Evolutionary conservation across 148 eudicot species (phyloP), one percentile per base, ranked within the genome.

Genomic region (Rhododendron molle): DNA sequence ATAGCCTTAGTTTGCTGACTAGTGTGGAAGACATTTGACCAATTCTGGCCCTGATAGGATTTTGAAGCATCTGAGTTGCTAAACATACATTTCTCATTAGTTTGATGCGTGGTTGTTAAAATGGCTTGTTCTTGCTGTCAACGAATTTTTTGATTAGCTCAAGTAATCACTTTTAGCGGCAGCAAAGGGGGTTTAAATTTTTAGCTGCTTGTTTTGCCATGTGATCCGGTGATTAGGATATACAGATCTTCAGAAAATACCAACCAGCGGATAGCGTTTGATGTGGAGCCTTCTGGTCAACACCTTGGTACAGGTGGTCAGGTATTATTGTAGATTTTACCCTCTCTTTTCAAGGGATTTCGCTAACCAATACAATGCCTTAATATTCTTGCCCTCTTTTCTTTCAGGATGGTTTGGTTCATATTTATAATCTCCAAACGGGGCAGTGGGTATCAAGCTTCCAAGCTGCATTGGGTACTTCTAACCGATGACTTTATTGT

Each of bases 291-390:
- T 82, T 85, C 62, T 60, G 98, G 99, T 87, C 98, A 86, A 83
- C 92, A 97, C 90, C 98, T 97, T 60, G 99, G 91, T 85, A 93
- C 99, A 36, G 99, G 99, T 85, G 99, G 99, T 84, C 95, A 97
- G 97, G 99, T 97, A 90, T 88, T 81, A 62, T 76, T 83, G 67
- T 40, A 62, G 38, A 30, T 71, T 73, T 78, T 73, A 50, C 67
- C 79, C 32, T 82, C 21, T 23, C 28, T 84, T 87, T 38, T 62
- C 74, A 46, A 28, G 10, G 23, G 74, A 5, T 76, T 18, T 54
- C 32, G 62, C 52, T 58, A 32, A 46, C 52, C n/a, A 73, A 18
- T 83, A 54, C 77, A 40, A 52, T 44, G 12, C 43, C 20, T 58
- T 46, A 10, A 67, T 83, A 58, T 71, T 82, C 38, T 36, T 23